A percentile compares a stretch with the other conserved stretches of the same genome.
Evolutionary conservation across 768 basidiomycete species (phyloP).

Genomic region (Leccinum disarticulatum): DNA sequence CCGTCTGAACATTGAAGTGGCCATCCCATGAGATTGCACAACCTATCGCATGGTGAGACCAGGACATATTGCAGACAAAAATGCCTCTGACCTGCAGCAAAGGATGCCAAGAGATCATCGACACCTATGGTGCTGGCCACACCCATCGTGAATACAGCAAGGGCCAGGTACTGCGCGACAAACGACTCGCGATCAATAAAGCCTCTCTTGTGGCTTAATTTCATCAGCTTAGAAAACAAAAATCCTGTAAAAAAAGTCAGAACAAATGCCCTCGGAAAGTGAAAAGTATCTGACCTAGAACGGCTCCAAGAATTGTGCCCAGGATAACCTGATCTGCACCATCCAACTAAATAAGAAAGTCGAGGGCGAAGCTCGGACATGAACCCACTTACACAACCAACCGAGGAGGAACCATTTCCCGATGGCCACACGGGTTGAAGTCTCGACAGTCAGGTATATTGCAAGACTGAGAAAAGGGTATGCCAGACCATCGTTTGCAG

Average conservation of each 20-base stretch:
- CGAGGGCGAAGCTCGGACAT: background rate
- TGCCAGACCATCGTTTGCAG: slow-evolving; percentile 93
- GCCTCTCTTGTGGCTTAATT: slow-evolving; percentile 56
- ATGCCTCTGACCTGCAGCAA: slow-evolving; percentile 63
- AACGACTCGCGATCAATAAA: slow-evolving; percentile 83
- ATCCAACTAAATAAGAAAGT: slow-evolving; percentile 3
- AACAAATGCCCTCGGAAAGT: background rate
- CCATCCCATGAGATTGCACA: slow-evolving; percentile 92
- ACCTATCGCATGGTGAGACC: slow-evolving; percentile 44
- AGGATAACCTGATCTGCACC: slow-evolving; percentile 76
- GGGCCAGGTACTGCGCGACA: slow-evolving; percentile 78
- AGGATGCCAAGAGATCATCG: slow-evolving; percentile 88
- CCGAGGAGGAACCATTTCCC: slow-evolving; percentile 86
- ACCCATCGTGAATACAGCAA: slow-evolving; percentile 77
- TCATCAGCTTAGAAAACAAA: slow-evolving; percentile 74
- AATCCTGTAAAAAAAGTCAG: slow-evolving; percentile 43
- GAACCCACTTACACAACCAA: slow-evolving; percentile 55
- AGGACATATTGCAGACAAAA: background rate
- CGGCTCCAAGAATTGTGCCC: slow-evolving; percentile 66
- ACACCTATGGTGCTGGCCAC: slow-evolving; percentile 76
- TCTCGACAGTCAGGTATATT: slow-evolving; percentile 79
- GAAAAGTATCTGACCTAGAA: slow-evolving; percentile 39
- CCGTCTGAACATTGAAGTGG: slow-evolving; percentile 74
- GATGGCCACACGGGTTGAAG: slow-evolving; percentile 59
- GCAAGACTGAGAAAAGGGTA: slow-evolving; percentile 90